Evolutionary conservation across 495 filamentous ascomycete genomes (phyloP).

Genomic region (Alectoria sarmentosa): DNA sequence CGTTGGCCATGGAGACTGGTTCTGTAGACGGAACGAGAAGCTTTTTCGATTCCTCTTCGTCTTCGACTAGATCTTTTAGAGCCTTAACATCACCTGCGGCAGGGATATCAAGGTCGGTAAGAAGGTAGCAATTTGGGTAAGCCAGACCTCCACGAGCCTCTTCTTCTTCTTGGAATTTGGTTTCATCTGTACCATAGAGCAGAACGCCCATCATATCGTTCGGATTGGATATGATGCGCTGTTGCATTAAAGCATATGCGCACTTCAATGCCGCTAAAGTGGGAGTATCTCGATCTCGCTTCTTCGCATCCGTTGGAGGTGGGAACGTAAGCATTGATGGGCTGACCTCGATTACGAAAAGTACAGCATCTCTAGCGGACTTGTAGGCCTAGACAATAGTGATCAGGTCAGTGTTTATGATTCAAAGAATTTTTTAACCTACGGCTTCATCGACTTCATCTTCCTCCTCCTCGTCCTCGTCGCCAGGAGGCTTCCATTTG

Average conservation of each 20-base stretch:
- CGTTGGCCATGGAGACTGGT: conserved; percentile 73
- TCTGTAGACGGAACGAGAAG: conserved; percentile 64
- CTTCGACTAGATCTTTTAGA: conserved; percentile 66
- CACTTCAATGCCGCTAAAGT: conserved; percentile 83
- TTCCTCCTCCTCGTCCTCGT: conserved; percentile 59
- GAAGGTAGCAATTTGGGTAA: conserved; percentile 89
- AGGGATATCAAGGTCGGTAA: conserved; percentile 83
- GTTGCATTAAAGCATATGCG: conserved; percentile 92
- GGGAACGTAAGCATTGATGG: conserved; percentile 76
- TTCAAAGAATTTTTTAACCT: conserved; percentile 24
- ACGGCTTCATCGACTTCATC: conserved; percentile 71
- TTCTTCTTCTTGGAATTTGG: conserved; percentile 68
- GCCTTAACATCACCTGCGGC: conserved; percentile 78
- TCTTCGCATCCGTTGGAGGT: conserved; percentile 57
- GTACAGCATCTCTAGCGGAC: conserved; percentile 87
- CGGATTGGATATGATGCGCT: conserved; percentile 93
- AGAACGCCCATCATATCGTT: conserved; percentile 97
- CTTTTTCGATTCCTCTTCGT: conserved; percentile 54
- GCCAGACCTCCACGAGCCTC: conserved; percentile 51
- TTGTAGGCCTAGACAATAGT: conserved; percentile 66
- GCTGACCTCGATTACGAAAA: conserved; percentile 95
- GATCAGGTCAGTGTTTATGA: conserved; percentile 8
- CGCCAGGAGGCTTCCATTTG: conserved; percentile 34
- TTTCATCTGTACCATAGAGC: conserved; percentile 85
- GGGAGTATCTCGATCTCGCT: conserved; percentile 63